Evolutionary conservation across 2,329 filamentous ascomycete genomes (phyloP).

Genomic region (Tolypocladium ovalisporum): DNA sequence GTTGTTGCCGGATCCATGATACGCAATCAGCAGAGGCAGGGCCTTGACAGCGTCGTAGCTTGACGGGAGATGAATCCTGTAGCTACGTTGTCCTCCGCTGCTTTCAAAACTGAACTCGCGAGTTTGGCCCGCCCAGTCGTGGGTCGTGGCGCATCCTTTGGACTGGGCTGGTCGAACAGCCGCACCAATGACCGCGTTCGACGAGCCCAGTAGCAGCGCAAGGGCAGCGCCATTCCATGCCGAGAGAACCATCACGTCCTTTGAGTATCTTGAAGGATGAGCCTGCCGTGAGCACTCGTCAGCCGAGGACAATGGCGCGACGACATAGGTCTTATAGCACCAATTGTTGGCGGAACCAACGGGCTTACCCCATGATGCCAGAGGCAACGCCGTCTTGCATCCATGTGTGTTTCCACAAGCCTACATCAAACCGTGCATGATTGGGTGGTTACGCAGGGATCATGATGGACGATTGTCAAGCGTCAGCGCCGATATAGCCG

Average conservation of each 20-base stretch:
- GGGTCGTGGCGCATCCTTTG: slow-evolving; percentile 8
- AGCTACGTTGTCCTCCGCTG: slow-evolving; percentile 7
- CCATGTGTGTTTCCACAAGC: not conserved
- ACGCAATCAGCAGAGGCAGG: slow-evolving; percentile 33
- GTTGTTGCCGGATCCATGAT: slow-evolving; percentile 30
- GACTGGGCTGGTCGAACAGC: not conserved
- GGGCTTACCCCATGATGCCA: not conserved
- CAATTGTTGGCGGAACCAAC: too few relatives aligned
- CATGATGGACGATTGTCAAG: not conserved
- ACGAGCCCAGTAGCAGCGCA: not conserved
- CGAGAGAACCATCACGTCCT: not conserved
- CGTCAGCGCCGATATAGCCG: not conserved
- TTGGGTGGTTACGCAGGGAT: too few relatives aligned
- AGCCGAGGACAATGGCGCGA: too few relatives aligned
- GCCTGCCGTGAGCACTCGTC: too few relatives aligned
- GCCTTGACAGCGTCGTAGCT: slow-evolving; percentile 20
- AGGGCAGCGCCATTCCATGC: not conserved
- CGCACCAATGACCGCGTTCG: not conserved
- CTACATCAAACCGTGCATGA: not conserved
- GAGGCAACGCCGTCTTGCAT: not conserved
- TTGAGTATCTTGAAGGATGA: too few relatives aligned
- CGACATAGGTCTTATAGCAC: too few relatives aligned
- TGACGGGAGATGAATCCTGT: slow-evolving; percentile 11
- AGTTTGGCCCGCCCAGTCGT: slow-evolving; percentile 10
- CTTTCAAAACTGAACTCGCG: slow-evolving; percentile 12